Evolutionary conservation across 768 basidiomycete genomes (phyloP), one percentile per base, ranked within the genome.

Genomic region (Imleria badia): DNA sequence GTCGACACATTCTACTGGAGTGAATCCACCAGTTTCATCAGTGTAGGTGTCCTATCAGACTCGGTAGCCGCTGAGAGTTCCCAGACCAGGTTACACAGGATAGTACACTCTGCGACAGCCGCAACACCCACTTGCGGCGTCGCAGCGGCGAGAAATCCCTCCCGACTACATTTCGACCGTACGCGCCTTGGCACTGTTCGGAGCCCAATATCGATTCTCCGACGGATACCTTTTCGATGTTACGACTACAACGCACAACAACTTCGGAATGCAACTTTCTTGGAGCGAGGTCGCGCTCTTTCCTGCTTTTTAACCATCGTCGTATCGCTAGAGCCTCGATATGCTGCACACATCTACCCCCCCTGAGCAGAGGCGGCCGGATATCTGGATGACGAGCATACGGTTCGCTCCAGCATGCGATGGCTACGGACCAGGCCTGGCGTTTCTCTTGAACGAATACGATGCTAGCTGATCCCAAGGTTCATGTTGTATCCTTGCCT

Each of bases 81-180:
- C 23, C 2, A 31, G n/a, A 55, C 17, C 5, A 46, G 30, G 13
- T 22, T 23, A 42, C 20, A 33, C 52, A 60, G 66, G 54, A 60
- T 14, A 52, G 29, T 10, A 55, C 50, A 20, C 58, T 59, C 31
- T 65, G 60, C 48, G 48, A 54, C 31, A 46, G 22, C 33, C 60
- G 60, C 20, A 38, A 48, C 41, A 48, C 29, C 11, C n/a, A 61
- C 22, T 36, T 67, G 19, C 46, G 42, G n/a, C n/a, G n/a, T n/a
- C n/a, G n/a, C n/a, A n/a, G n/a, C n/a, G n/a, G 6, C 31, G 17
- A 40, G 57, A 66, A 43, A 59, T 62, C 22, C 63, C 62, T 15
- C 23, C 55, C 4, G 62, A 61, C 12, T 53, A 64, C 15, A 57
- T 64, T n/a, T 62, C 62, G 20, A 58, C 61, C 48, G 51, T 66